Conservation (phyloP, 225 moss, liverwort and hornwort species). For the Takakia lepidozioides region DNA sequence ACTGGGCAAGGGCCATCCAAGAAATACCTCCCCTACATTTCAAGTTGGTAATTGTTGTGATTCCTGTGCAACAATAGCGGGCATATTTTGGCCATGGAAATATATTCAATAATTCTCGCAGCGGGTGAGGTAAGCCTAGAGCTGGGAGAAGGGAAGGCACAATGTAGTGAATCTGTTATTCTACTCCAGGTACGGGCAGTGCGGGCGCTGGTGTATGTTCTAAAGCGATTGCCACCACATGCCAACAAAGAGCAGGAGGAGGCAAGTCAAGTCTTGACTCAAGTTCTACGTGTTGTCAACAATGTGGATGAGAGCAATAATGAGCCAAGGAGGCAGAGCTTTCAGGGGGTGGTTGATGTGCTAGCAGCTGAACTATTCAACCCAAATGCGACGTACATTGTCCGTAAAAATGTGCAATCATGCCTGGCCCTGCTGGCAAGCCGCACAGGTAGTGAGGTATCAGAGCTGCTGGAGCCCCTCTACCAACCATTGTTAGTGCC, state of each 20-base stretch:
- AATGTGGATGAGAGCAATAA: slow-evolving; percentile 98
- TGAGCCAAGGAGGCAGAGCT: slow-evolving; percentile 86
- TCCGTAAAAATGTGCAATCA: slow-evolving; percentile 96
- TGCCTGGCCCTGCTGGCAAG: slow-evolving; percentile 96
- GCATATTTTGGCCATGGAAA: no score
- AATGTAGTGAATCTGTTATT: slow-evolving; percentile 5
- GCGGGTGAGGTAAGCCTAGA: no score
- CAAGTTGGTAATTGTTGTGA: no score
- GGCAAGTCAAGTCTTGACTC: slow-evolving; percentile 95
- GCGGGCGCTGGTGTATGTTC: slow-evolving; percentile 88
- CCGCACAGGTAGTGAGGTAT: slow-evolving; percentile 98
- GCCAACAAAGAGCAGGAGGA: slow-evolving; percentile 98
- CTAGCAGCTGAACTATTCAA: slow-evolving; percentile 98
- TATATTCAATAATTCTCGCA: no score
- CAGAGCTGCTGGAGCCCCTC: slow-evolving; percentile 88
- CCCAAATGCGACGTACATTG: slow-evolving; percentile 83
- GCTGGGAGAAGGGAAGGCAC: no score
- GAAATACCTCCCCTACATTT: no score
- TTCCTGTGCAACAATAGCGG: no score
- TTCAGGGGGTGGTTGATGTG: slow-evolving; percentile 96
- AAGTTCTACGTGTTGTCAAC: slow-evolving; percentile 96
- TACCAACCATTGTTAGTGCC: slow-evolving; percentile 85
- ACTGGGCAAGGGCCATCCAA: no score
- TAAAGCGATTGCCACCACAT: slow-evolving; percentile 94
- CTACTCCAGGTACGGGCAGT: slow-evolving; percentile 69